Percentiles rank a stretch among this genome's conserved stretches.
Conservation (phyloP, 257 asterid genomes). For the Ocimum tenuiflorum region DNA sequence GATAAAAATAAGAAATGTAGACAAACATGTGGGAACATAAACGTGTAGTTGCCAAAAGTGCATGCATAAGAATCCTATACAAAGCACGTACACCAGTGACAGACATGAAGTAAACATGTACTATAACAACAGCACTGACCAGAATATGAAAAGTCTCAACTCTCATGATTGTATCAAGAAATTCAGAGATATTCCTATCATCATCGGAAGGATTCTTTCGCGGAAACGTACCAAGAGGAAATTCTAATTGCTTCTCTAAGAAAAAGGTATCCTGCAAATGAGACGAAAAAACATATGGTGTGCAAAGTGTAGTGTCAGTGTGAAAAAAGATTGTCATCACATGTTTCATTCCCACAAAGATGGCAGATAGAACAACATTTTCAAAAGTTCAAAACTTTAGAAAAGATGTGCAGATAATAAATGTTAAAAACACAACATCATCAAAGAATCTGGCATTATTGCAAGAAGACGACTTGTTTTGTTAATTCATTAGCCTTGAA, state of each 20-base stretch:
- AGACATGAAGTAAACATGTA: not conserved
- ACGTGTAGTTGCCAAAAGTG: not conserved
- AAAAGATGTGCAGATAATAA: too few relatives aligned
- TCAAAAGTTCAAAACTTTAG: too few relatives aligned
- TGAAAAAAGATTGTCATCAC: conserved; percentile 9
- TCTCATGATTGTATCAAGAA: conserved; percentile 75
- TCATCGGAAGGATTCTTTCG: conserved; percentile 77
- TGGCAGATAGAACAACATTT: too few relatives aligned
- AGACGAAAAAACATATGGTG: not conserved
- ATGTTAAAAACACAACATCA: too few relatives aligned
- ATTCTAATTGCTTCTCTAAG: conserved; percentile 90
- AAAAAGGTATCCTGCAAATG: conserved; percentile 18
- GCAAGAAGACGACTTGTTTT: too few relatives aligned
- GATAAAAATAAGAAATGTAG: not conserved
- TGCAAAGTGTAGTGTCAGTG: not conserved
- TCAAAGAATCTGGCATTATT: too few relatives aligned
- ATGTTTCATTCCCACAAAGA: too few relatives aligned
- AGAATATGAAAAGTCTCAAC: conserved; percentile 95
- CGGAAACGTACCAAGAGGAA: conserved; percentile 95
- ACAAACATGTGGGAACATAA: not conserved
- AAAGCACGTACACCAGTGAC: conserved; percentile 3
- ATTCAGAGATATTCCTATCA: conserved; percentile 71
- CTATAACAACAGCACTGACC: conserved; percentile 52
- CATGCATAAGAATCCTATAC: conserved; percentile 8
- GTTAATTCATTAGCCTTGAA: too few relatives aligned